These are phyloP conservation scores for Camellia japonica DNA, from an alignment of 148 eudicot genomes.

Conservation along the genomic window DNA sequence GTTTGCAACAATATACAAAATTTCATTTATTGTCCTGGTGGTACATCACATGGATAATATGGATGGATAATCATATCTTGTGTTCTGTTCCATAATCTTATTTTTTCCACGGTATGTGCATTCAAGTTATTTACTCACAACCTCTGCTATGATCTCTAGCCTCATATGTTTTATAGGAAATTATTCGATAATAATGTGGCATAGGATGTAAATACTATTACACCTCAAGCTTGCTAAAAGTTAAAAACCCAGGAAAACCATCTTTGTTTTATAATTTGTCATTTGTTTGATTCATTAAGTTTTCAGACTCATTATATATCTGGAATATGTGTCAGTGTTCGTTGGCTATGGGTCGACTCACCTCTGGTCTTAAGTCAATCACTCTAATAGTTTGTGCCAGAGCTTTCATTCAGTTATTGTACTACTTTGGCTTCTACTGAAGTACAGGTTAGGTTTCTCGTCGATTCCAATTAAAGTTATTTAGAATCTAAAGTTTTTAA, in stretches of 20 bases:
- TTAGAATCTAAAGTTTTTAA: neutral
- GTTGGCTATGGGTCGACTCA: slow-evolving; percentile 74
- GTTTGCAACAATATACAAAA: neutral
- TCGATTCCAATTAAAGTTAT: slow-evolving; percentile 4
- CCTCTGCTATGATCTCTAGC: neutral
- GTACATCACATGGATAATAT: neutral
- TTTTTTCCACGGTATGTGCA: neutral
- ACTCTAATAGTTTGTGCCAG: slow-evolving; percentile 71
- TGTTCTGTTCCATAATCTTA: neutral
- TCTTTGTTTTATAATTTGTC: too few species aligned
- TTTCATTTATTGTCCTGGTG: too few species aligned
- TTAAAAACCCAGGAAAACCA: too few species aligned
- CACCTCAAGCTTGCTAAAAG: too few species aligned
- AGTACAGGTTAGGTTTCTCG: slow-evolving; percentile 49
- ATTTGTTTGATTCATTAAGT: too few species aligned
- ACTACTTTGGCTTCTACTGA: slow-evolving; percentile 73
- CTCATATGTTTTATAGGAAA: neutral
- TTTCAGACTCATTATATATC: too few species aligned
- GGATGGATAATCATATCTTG: neutral
- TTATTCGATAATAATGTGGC: too few species aligned
- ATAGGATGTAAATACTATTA: too few species aligned
- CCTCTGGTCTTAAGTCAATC: slow-evolving; percentile 78
- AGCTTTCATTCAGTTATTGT: slow-evolving; percentile 57
- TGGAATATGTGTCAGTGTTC: slow-evolving; percentile 56
- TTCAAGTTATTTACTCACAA: neutral